Percentiles rank a stretch among this genome's conserved stretches.
phyloP scores from a whole-genome alignment of 2,329 filamentous ascomycete genomes.

The Xylaria sp. region DNA sequence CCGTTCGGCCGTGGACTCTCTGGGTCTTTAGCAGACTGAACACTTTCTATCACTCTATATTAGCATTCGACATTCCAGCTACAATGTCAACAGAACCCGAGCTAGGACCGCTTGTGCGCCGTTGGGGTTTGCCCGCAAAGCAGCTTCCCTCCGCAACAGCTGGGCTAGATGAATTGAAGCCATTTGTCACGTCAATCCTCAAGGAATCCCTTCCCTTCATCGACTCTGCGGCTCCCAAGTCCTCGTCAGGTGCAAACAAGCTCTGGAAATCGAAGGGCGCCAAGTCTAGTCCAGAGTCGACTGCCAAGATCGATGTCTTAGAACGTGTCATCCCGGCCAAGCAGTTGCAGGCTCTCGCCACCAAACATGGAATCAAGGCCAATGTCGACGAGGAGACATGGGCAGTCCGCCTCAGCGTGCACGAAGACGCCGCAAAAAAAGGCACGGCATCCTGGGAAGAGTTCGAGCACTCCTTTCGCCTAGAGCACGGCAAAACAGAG shows the following conservation, averaged over 20 bases:
- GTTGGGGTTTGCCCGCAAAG: constrained; percentile 61
- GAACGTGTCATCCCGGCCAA: constrained; percentile 59
- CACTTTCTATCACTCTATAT: neutral
- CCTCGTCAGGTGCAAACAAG: constrained; percentile 51
- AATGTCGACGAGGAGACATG: constrained; percentile 63
- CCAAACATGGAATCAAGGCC: constrained; percentile 27
- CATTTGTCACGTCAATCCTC: constrained; percentile 64
- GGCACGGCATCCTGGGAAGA: constrained; percentile 72
- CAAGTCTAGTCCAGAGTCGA: constrained; percentile 61
- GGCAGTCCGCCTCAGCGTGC: constrained; percentile 71
- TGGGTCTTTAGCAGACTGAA: neutral
- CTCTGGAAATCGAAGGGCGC: constrained; percentile 62
- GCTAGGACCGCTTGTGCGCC: constrained; percentile 62
- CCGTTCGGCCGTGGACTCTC: neutral
- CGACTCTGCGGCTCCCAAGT: constrained; percentile 60
- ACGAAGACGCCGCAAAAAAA: constrained; percentile 60
- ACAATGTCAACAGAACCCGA: constrained; percentile 39
- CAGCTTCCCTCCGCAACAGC: constrained; percentile 59
- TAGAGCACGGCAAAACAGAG: constrained; percentile 67
- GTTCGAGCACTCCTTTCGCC: constrained; percentile 68
- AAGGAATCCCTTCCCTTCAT: constrained; percentile 70
- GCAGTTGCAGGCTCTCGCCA: constrained; percentile 55
- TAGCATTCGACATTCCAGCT: neutral
- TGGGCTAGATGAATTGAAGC: constrained; percentile 55
- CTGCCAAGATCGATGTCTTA: constrained; percentile 63